Conservation (phyloP, 1,284 basidiomycete genomes). For the Puccinia horiana region DNA sequence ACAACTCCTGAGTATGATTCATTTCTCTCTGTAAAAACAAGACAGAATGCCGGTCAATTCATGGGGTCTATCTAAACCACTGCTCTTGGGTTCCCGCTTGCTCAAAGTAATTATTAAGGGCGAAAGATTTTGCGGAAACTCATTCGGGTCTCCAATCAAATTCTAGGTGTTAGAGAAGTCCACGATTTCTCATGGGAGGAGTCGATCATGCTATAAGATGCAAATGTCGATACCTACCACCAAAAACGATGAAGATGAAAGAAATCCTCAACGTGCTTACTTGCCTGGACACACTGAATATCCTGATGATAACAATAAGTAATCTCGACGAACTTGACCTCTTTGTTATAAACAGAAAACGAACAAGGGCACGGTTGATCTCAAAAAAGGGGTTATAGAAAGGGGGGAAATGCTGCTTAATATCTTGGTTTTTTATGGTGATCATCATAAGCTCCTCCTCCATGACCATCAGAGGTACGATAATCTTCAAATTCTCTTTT, state of each 20-base stretch:
- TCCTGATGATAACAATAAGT: conserved; percentile 20
- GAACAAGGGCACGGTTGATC: neutral
- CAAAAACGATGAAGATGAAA: neutral
- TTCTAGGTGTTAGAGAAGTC: no score
- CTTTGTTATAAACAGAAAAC: conserved; percentile 10
- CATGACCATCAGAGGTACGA: conserved; percentile 22
- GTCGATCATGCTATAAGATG: no score
- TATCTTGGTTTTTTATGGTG: conserved; percentile 48
- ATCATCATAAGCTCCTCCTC: conserved; percentile 47
- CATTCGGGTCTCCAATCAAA: no score
- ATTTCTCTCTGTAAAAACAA: no score
- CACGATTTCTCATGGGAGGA: no score
- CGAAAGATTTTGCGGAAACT: no score
- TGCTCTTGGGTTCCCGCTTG: no score
- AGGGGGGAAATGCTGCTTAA: conserved; percentile 21
- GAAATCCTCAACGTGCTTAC: conserved; percentile 21
- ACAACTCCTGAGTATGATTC: no score
- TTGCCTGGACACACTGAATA: conserved; percentile 29
- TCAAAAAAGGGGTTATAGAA: conserved; percentile 4
- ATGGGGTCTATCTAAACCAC: no score
- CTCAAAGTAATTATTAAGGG: no score
- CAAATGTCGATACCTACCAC: neutral
- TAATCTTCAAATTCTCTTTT: conserved; percentile 49
- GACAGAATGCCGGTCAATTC: no score
- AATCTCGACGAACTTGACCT: conserved; percentile 26